phyloP scores from a whole-genome alignment of 108 stramenopile species.

The Nitzschia sp. region DNA sequence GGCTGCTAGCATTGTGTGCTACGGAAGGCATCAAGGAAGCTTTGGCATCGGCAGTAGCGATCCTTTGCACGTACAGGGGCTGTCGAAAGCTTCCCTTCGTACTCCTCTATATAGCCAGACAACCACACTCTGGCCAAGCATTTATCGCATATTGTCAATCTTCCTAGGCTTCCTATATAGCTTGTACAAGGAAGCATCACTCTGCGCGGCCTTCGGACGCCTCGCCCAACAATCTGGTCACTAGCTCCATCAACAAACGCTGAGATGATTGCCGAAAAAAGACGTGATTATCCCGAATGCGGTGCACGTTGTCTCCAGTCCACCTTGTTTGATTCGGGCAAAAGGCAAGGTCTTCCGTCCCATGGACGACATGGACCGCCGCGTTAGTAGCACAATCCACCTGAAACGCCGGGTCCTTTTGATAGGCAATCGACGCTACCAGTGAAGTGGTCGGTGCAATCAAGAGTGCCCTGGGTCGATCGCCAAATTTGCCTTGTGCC shows the following conservation, averaged over 20 bases:
- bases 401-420: conserved; percentile 14
- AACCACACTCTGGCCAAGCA: no score
- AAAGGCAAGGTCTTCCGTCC: conserved; percentile 13
- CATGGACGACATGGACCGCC: background rate
- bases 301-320: conserved; percentile 7
- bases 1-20: no score
- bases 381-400: background rate
- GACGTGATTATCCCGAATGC: conserved; percentile 19
- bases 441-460: conserved; percentile 30
- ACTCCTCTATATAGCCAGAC: no score
- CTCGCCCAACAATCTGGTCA: no score
- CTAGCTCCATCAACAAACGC: background rate
- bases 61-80: no score
- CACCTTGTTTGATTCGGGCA: conserved; percentile 28
- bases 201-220: no score
- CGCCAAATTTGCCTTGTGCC: background rate
- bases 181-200: no score
- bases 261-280: conserved; percentile 8
- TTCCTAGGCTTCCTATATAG: no score
- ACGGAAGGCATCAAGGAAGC: no score
- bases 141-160: no score
- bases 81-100: no score
- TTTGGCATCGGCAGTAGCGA: no score
- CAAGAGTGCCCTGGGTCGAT: conserved; percentile 6
- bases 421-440: conserved; percentile 7